Evolutionary conservation across 345 rosid species (phyloP), one percentile per base, ranked within the genome.

Genomic region (Reutealis trisperma): DNA sequence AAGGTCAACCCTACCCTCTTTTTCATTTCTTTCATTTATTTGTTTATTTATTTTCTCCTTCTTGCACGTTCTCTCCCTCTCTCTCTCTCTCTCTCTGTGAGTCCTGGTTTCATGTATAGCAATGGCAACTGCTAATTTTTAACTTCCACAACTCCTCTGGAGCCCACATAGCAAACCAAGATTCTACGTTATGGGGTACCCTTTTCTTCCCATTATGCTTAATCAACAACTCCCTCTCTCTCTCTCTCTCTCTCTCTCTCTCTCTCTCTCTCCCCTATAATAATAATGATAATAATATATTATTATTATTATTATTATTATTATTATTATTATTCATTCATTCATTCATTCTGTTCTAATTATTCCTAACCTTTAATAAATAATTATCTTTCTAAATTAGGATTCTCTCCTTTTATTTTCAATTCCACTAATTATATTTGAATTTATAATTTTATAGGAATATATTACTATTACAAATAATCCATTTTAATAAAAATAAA

Each of bases 121-220:
- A 82, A 6, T 37, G 67, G 86, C 86, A 82, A 84, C 87, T 63
- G 89, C 86, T 81, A 77, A 47, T 79, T 81, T 27, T 37, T 80
- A 84, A 83, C 85, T 72, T 78, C 88, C 86, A 70, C 85, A 69
- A 87, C 84, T 73, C 73, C 78, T 71, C 42, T 55, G 79, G 82
- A n/a, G 68, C 85, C 84, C 78, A 73, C 78, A 15, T 22, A 61
- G 64, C 78, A 41, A 41, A 45, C 85, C 78, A 77, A 77, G 83
- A 77, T 82, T 86, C 86, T 82, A 64, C 55, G 19, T 34, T 74
- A 70, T 77, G 80, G 76, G 74, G 9, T 82, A n/a, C 77, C 79
- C 70, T 79, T 78, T 80, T 71, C 74, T n/a, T 75, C 10, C 30
- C 54, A 55, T 70, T 63, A 9, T 12, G 57, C 68, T 71, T 76